Base-by-base conservation (phyloP, 2,329 filamentous ascomycete species). In the Botrytis squamosa region DNA sequence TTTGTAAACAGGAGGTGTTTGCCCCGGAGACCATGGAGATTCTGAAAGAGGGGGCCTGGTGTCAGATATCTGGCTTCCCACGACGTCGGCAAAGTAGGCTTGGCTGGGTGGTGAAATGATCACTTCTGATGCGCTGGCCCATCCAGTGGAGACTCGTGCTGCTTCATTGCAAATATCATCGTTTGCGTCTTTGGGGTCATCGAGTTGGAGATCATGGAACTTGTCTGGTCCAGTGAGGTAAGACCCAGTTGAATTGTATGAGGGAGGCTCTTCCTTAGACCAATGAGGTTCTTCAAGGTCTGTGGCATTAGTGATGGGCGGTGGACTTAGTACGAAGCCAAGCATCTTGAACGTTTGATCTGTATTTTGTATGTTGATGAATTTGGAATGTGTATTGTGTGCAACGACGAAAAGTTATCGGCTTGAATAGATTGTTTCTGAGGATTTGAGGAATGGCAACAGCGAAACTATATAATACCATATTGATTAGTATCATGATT, bases 1-100 rank as follows among this genome's bases (percentile, higher is more conserved):
- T 8, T 9, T 20, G 9, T 42, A 29, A 40, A n/a, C 1, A 22
- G 25, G 38, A 10, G 7, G 14, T 29, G 16, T 18, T 29, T 64
- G 60, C 9, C 44, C 60, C 1, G 22, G n/a, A 3, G 60, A 9
- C 25, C 3, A 4, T n/a, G 20, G 22, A 2, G 38, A n/a, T 16
- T 20, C 60, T 42, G 25, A 8, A 29, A 38, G 0, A 6, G 25
- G 25, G 3, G 18, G 8, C 14, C 9, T 29, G 1, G 2, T 64
- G 40, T 8, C 8, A 1, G 25, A 5, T 20, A 4, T 12, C 7
- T n/a, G 25, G 8, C 8, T 29, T 16, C 18, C 0, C 0, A 64
- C 6, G 16, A 64, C 12, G 25, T 16, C 38, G 25, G 60, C 1
- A 29, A 64, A 44, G 52, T 44, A n/a, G 20, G 25, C 60, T 42